Conservation (phyloP, 1,139 yeast species). For the Hyphopichia burtonii region DNA sequence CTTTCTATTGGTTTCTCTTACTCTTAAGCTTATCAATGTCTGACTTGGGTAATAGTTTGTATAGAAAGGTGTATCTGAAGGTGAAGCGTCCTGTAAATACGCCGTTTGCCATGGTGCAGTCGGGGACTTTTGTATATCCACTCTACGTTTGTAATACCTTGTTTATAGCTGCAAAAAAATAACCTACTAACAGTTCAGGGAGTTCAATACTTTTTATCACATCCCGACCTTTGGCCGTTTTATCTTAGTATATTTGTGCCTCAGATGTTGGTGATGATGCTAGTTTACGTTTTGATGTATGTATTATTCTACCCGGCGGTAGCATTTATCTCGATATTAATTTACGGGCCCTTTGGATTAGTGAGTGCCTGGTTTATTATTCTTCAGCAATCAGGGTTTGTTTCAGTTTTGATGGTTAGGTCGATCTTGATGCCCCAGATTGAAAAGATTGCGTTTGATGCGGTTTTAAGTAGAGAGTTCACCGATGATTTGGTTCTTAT, state of each 20-base stretch:
- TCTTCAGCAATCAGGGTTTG: constrained; percentile 50
- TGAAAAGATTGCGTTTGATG: constrained; percentile 56
- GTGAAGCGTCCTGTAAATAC: constrained; percentile 4
- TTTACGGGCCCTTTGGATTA: constrained; percentile 56
- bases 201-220: constrained; percentile 39
- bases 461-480: constrained; percentile 50
- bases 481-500: constrained; percentile 48
- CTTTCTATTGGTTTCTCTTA: too few relatives aligned
- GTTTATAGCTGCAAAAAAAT: background rate
- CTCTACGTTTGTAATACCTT: constrained; percentile 20
- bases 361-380: constrained; percentile 54
- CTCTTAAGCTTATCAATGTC: background rate
- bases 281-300: constrained; percentile 41
- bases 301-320: constrained; percentile 48
- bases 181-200: constrained; percentile 29
- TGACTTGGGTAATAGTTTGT: background rate
- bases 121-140: constrained; percentile 28
- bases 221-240: constrained; percentile 53
- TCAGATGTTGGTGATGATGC: constrained; percentile 41
- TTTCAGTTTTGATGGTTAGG: constrained; percentile 52
- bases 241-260: constrained; percentile 50
- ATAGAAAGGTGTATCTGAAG: background rate
- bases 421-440: constrained; percentile 57
- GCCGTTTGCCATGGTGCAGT: constrained; percentile 15
- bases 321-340: constrained; percentile 43